Percentiles rank a stretch among this genome's conserved stretches.
phyloP scores from a whole-genome alignment of 331 rosid species.

The Malus hybrid region DNA sequence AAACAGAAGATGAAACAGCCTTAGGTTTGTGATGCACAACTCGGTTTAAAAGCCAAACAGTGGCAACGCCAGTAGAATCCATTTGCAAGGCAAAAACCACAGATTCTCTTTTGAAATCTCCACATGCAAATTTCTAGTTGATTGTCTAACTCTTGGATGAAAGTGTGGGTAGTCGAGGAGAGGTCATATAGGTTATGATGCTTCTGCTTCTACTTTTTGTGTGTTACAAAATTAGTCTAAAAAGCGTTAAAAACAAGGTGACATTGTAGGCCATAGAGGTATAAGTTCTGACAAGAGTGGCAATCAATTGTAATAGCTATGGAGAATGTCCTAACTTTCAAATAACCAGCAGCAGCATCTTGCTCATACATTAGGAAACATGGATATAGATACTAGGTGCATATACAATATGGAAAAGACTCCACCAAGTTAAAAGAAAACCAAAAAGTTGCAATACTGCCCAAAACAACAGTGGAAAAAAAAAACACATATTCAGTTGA shows the following conservation, averaged over 20 bases:
- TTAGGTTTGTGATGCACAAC: neutral
- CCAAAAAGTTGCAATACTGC: neutral
- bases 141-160: neutral
- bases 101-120: neutral
- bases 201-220: neutral
- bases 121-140: neutral
- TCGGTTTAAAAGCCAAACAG: neutral
- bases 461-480: neutral
- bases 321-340: neutral
- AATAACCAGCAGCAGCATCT: neutral
- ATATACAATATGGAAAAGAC: neutral
- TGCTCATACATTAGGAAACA: neutral
- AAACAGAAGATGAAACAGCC: neutral
- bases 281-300: neutral
- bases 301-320: neutral
- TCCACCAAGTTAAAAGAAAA: neutral
- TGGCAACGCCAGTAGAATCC: neutral
- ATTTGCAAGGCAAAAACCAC: neutral
- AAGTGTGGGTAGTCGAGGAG: neutral
- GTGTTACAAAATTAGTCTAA: neutral
- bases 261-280: neutral
- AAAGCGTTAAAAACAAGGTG: neutral
- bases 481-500: neutral
- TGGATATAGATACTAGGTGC: neutral
- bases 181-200: neutral